These are phyloP conservation scores for Ophiocordyceps robertsii DNA, from an alignment of 2,329 filamentous ascomycete genomes.

Conservation along the genomic window DNA sequence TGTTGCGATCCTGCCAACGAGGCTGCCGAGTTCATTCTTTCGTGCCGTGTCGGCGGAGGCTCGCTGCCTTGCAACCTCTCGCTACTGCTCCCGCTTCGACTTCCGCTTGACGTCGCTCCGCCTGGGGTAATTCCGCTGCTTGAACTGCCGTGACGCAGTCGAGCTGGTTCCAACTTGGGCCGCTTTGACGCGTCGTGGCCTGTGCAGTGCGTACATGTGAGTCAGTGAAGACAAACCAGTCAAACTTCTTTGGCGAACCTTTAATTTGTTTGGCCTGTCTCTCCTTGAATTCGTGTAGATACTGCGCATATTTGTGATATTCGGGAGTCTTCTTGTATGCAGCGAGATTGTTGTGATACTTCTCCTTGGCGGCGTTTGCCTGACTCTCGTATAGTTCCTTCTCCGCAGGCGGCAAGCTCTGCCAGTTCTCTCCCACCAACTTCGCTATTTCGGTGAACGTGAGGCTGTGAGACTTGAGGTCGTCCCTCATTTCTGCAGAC, in stretches of 20 bases:
- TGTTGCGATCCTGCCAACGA: slow-evolving; percentile 32
- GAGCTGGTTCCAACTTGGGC: slow-evolving; percentile 27
- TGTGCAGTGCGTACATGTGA: slow-evolving; percentile 1
- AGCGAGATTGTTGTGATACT: slow-evolving; percentile 56
- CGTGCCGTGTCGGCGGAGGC: slow-evolving; percentile 29
- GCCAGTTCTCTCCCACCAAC: slow-evolving; percentile 71
- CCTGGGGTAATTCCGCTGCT: slow-evolving; percentile 27
- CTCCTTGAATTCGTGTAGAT: slow-evolving; percentile 65
- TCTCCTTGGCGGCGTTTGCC: slow-evolving; percentile 61
- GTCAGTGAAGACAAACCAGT: background rate
- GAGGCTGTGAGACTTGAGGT: slow-evolving; percentile 60
- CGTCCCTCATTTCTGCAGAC: slow-evolving; percentile 57
- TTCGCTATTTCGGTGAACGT: slow-evolving; percentile 79
- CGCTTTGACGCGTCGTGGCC: slow-evolving; percentile 32
- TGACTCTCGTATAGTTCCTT: slow-evolving; percentile 62
- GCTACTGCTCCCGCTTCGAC: slow-evolving; percentile 33
- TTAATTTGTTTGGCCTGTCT: slow-evolving; percentile 48
- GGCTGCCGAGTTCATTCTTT: slow-evolving; percentile 32
- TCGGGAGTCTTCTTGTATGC: slow-evolving; percentile 67
- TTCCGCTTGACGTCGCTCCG: slow-evolving; percentile 19
- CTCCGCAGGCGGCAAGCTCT: slow-evolving; percentile 50
- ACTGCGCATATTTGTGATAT: slow-evolving; percentile 55
- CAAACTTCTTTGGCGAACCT: slow-evolving; percentile 25
- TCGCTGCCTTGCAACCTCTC: slow-evolving; percentile 35
- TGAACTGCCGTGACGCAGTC: slow-evolving; percentile 22